Evolutionary conservation across 1,139 yeast species (phyloP), one percentile per base, ranked within the genome.

Genomic region (Geotrichum klebahnii): DNA sequence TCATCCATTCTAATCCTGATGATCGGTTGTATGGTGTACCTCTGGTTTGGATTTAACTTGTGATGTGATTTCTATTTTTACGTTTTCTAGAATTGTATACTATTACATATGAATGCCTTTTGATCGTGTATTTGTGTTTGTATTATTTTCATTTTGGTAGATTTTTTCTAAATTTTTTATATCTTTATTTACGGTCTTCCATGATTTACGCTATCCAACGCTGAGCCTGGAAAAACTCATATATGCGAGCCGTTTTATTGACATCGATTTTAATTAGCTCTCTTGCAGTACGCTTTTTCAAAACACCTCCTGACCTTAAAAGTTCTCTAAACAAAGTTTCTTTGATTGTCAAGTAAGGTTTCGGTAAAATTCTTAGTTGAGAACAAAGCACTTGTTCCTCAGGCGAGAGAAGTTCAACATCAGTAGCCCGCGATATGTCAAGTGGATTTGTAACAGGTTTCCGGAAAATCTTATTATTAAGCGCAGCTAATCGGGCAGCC

Each of bases 271-370:
- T 86, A 53, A 88, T 70, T 53, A 89, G 71, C 55, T 84, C 96
- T 59, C 90, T 76, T 6, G 95, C 94, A 41, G 85, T 84, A 62
- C 86, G 84, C 69, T 85, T 84, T 70, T 86, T 86, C 62, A 92
- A 68, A 4, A 77, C 69, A 6, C 97, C 97, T 42, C 95, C 95
- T 41, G 86, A 83, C 57, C 87, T 81, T 35, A 90, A 73, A 26
- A 95, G 80, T 64, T 90, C 97, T 59, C 94, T 79, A 74, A 92
- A 88, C 52, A 92, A 69, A n/a, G 89, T 82, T 64, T 88, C 95
- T 64, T 92, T 92, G 57, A 92, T 87, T 2, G 95, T 96, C 57
- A 94, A 72, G 63, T 90, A 92, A 1, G 97, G 96, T 65, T 92
- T 92, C 10, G 99, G 98, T 54, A 85, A 70, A 10, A 94, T 83